Percentiles rank a stretch among this genome's conserved stretches.
phyloP scores from a whole-genome alignment of 1,139 yeast species.

The Candida dubliniensis region DNA sequence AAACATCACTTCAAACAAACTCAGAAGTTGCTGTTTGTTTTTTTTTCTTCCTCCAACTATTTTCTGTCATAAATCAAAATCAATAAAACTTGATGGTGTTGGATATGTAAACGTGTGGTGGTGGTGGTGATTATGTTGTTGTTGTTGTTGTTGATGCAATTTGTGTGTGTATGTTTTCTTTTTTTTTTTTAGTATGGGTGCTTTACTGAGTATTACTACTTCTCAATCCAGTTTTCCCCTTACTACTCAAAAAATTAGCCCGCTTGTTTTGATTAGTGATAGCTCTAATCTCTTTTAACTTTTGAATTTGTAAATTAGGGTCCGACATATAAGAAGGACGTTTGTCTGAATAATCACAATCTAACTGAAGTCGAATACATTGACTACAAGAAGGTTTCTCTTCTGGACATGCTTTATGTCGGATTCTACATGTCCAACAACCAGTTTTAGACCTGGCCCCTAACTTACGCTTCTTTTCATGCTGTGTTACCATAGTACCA shows the following conservation, averaged over 20 bases:
- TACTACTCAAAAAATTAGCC: not conserved
- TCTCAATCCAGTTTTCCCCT: too few species aligned
- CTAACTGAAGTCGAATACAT: constrained; percentile 50
- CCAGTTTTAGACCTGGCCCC: constrained; percentile 55
- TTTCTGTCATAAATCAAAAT: too few species aligned
- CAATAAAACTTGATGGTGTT: too few species aligned
- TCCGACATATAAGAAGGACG: constrained; percentile 59
- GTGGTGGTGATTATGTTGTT: too few species aligned
- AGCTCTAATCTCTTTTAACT: constrained; percentile 49
- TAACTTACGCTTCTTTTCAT: constrained; percentile 15
- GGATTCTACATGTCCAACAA: constrained; percentile 68
- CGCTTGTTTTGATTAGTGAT: constrained; percentile 1
- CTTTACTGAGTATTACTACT: too few species aligned
- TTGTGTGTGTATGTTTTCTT: too few species aligned
- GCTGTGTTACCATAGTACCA: not conserved
- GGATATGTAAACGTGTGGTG: too few species aligned
- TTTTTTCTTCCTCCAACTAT: too few species aligned
- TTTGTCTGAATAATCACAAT: constrained; percentile 51
- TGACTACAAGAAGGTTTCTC: constrained; percentile 57
- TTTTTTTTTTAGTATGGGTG: too few species aligned
- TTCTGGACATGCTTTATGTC: constrained; percentile 67
- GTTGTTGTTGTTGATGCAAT: too few species aligned
- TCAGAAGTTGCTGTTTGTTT: too few species aligned
- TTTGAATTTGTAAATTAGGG: constrained; percentile 36
- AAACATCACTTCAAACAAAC: too few species aligned